These are phyloP conservation scores for Alternaria angustiovoidea DNA, from an alignment of 2,329 filamentous ascomycete species.

Conservation along the genomic window DNA sequence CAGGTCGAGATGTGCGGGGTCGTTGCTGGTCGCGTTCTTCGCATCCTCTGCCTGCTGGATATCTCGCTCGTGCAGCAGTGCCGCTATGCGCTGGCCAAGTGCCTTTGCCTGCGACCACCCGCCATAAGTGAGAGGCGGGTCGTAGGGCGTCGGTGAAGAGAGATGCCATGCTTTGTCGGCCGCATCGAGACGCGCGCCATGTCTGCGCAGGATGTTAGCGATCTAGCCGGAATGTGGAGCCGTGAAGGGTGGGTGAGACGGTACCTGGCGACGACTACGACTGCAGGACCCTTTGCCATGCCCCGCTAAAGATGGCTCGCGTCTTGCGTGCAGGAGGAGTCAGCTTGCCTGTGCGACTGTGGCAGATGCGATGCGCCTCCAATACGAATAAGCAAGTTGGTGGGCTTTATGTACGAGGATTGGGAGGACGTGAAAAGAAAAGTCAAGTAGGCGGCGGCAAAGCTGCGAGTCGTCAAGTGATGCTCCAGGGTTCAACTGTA, in stretches of 20 bases:
- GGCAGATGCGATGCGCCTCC: slow-evolving; percentile 14
- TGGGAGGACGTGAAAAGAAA: neutral
- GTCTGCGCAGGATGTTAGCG: slow-evolving; percentile 60
- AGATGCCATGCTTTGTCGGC: slow-evolving; percentile 96
- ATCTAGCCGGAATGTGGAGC: slow-evolving; percentile 10
- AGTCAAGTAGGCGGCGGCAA: neutral
- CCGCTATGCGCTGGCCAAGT: slow-evolving; percentile 84
- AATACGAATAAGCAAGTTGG: slow-evolving; percentile 1
- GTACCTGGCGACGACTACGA: slow-evolving; percentile 61
- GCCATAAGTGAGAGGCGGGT: slow-evolving; percentile 92
- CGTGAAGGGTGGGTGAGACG: slow-evolving; percentile 17
- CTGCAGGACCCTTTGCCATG: slow-evolving; percentile 57
- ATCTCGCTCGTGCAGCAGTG: slow-evolving; percentile 66
- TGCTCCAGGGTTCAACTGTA: slow-evolving; percentile 17
- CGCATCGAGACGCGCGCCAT: slow-evolving; percentile 92
- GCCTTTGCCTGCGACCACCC: slow-evolving; percentile 89
- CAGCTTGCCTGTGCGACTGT: slow-evolving; percentile 16
- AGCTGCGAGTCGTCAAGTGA: slow-evolving; percentile 12
- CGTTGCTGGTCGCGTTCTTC: slow-evolving; percentile 26
- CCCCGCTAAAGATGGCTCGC: slow-evolving; percentile 25
- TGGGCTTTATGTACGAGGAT: neutral
- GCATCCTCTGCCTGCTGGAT: slow-evolving; percentile 52
- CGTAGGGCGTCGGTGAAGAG: slow-evolving; percentile 91
- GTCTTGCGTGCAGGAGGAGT: slow-evolving; percentile 22
- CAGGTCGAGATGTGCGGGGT: slow-evolving; percentile 33